Conservation (phyloP, 768 basidiomycete genomes). For the Boletellus ananas region DNA sequence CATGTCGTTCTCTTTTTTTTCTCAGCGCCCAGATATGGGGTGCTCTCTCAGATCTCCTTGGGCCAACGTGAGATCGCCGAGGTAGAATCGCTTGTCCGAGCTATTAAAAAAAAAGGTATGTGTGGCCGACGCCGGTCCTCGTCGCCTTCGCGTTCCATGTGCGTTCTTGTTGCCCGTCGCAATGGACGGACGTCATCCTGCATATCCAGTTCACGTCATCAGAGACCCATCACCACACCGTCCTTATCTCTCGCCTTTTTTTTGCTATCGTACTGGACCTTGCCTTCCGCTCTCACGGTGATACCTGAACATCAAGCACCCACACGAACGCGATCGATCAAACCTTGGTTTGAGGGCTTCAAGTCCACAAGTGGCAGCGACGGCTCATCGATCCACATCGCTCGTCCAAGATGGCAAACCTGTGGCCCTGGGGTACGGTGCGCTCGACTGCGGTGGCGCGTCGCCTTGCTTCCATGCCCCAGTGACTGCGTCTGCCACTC, state of each 20-base stretch:
- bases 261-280: constrained; percentile 1
- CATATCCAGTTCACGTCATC: background rate
- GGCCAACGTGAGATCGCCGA: background rate
- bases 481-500: no score
- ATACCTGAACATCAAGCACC: background rate
- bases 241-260: constrained; percentile 18
- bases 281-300: constrained; percentile 11
- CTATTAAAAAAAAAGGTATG: background rate
- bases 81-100: background rate
- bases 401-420: background rate
- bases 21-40: background rate
- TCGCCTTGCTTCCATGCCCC: no score
- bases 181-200: background rate
- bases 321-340: constrained; percentile 11
- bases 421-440: background rate
- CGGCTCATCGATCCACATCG: constrained; percentile 5
- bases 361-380: constrained; percentile 5
- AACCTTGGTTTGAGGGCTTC: constrained; percentile 13
- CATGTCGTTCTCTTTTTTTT: background rate
- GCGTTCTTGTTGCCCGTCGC: no score
- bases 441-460: background rate
- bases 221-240: background rate
- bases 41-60: background rate
- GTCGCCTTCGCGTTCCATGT: no score
- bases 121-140: no score